Conservation (phyloP, 345 rosid genomes). For the Brassica napus region DNA sequence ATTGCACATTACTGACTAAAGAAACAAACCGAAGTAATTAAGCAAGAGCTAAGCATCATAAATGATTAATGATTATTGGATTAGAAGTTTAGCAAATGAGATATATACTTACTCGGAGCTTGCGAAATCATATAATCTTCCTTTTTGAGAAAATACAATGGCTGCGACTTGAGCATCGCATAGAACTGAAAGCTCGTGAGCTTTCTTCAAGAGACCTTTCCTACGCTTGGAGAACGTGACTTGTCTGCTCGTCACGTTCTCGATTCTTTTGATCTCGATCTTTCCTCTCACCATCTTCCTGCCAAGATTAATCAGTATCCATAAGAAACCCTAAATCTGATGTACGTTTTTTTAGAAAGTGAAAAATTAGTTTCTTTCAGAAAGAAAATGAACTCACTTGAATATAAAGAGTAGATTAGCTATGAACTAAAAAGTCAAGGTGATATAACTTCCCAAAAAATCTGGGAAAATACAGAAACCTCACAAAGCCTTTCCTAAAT, state of each 20-base stretch:
- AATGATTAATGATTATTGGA: neutral
- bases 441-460: neutral
- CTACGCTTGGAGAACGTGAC: slow-evolving; percentile 59
- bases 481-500: neutral
- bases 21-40: neutral
- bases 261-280: slow-evolving; percentile 51
- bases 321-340: slow-evolving; percentile 15
- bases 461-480: slow-evolving; percentile 1
- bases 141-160: slow-evolving; percentile 51
- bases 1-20: neutral
- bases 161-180: slow-evolving; percentile 49
- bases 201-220: slow-evolving; percentile 59
- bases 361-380: neutral
- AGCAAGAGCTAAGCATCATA: neutral
- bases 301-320: neutral
- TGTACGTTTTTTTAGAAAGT: neutral
- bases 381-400: slow-evolving; percentile 18
- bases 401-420: slow-evolving; percentile 5
- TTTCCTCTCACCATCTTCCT: slow-evolving; percentile 54
- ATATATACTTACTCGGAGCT: slow-evolving; percentile 46
- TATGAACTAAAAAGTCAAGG: neutral
- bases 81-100: slow-evolving; percentile 4
- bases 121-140: slow-evolving; percentile 48
- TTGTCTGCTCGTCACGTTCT: slow-evolving; percentile 52
- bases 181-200: slow-evolving; percentile 51